Evolutionary conservation across 2,329 filamentous ascomycete genomes (phyloP).

Genomic region (Lasiodiplodia sp.): DNA sequence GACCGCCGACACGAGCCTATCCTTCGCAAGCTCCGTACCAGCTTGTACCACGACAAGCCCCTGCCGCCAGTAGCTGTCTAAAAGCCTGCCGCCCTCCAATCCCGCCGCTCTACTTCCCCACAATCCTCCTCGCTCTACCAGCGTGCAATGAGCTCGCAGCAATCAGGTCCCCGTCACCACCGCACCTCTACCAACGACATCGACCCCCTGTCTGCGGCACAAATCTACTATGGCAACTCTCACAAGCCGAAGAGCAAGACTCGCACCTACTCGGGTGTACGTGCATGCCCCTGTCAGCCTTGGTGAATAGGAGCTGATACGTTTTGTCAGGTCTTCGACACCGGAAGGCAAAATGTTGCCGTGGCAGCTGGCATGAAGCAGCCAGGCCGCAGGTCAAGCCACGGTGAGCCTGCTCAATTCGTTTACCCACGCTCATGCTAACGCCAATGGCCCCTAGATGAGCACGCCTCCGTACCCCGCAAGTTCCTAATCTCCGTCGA

Average conservation of each 20-base stretch:
- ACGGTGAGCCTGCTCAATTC: slow-evolving; percentile 37
- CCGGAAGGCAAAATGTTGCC: slow-evolving; percentile 41
- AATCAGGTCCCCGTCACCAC: slow-evolving; percentile 38
- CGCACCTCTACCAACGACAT: slow-evolving; percentile 52
- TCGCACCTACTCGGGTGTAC: slow-evolving; percentile 64
- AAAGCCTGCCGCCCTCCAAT: not conserved
- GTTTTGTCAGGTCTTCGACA: slow-evolving; percentile 7
- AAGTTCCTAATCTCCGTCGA: slow-evolving; percentile 90
- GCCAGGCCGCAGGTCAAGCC: slow-evolving; percentile 46
- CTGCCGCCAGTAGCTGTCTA: slow-evolving; percentile 13
- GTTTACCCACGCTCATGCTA: not conserved
- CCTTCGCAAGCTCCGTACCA: slow-evolving; percentile 21
- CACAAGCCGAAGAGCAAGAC: slow-evolving; percentile 56
- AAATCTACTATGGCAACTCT: slow-evolving; percentile 66
- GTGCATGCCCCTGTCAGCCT: slow-evolving; percentile 35
- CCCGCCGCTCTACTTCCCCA: not conserved
- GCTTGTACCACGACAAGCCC: slow-evolving; percentile 21
- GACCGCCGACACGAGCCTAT: slow-evolving; percentile 25
- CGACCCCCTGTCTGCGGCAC: slow-evolving; percentile 65
- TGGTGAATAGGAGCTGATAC: slow-evolving; percentile 8
- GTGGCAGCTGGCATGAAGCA: slow-evolving; percentile 37
- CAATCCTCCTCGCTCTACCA: not conserved
- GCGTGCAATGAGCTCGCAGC: slow-evolving; percentile 49
- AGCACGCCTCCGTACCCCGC: slow-evolving; percentile 71
- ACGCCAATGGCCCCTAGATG: slow-evolving; percentile 64